Base-by-base conservation (phyloP, 139 green algal genomes). In the Tetradesmus lagerheimii region DNA sequence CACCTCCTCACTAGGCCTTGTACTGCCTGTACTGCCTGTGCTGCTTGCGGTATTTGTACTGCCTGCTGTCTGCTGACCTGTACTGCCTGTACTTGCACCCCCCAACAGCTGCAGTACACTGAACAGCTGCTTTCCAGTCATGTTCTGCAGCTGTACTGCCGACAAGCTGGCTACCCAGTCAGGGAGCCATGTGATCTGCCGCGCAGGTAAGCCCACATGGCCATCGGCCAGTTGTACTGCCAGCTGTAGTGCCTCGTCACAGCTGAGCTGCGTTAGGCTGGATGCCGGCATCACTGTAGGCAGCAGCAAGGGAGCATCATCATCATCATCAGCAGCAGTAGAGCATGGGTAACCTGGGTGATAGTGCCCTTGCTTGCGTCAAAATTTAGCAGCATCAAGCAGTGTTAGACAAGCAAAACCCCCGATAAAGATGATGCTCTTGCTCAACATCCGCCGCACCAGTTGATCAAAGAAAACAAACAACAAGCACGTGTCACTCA, bases 111-210 rank as follows among this genome's bases (percentile, higher is more conserved):
- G 62, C 38, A 88, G 23, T 18, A 88, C 29, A 23, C 38, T 80
- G 23, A 77, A 80, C 27, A 88, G 34, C 38, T 88, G 83, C 38
- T 80, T 11, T 3, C 62, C 38, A 25, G 15, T 80, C 64, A 88
- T 62, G 8, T 45, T 3, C 64, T 80, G 25, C 11, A 88, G 38
- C 12, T 88, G 64, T 16, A 27, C 38, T 23, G 62, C 64, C 1
- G 27, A 81, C 20, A 88, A 27, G 37, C 64, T n/a, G 16, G 25
- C 64, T 34, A 39, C 64, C 83, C 83, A 88, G 14, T 43, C 38
- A 15, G 29, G 27, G 38, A 88, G 37, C 83, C 64, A 88, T n/a
- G 64, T 80, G 45, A 88, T 88, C 8, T 45, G 45, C 12, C 41
- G 8, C 12, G 64, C 11, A 29, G 64, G 62, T 35, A 88, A 38